These are phyloP conservation scores for Acrocalymma vagum DNA, from an alignment of 2,329 filamentous ascomycete species.

Conservation along the genomic window DNA sequence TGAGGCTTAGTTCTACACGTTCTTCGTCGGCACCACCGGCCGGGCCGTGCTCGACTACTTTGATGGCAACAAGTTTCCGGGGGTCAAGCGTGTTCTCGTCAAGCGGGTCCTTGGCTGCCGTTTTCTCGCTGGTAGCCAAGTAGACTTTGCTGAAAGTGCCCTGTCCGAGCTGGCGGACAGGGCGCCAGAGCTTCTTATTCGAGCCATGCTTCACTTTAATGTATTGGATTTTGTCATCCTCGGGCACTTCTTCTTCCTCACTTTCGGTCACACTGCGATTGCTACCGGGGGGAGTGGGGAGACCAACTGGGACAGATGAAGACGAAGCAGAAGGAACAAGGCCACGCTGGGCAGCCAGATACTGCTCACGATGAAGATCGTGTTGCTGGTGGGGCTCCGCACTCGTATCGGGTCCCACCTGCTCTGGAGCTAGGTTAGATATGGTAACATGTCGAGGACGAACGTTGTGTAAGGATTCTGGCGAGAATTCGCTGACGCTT, in stretches of 20 bases:
- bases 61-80: constrained; percentile 90
- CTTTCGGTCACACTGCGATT: constrained; percentile 65
- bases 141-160: constrained; percentile 96
- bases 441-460: constrained; percentile 77
- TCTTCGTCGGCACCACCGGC: constrained; percentile 93
- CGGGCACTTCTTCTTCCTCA: constrained; percentile 58
- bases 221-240: constrained; percentile 53
- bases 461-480: constrained; percentile 73
- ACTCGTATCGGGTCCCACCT: constrained; percentile 59
- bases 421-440: constrained; percentile 51
- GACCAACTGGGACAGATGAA: constrained; percentile 30
- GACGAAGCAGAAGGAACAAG: constrained; percentile 70
- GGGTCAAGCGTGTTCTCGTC: constrained; percentile 65
- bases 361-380: constrained; percentile 79
- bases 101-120: constrained; percentile 49
- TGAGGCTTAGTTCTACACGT: constrained; percentile 89
- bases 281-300: constrained; percentile 80
- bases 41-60: constrained; percentile 93
- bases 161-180: constrained; percentile 82
- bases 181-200: constrained; percentile 81
- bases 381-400: constrained; percentile 59
- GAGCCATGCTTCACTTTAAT: constrained; percentile 61
- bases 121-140: constrained; percentile 81
- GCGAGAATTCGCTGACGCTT: constrained; percentile 88
- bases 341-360: constrained; percentile 81